Percentiles rank a stretch among this genome's conserved stretches.
phyloP scores from a whole-genome alignment of 352 stramenopile genomes.

The Globisporangium spinosum region DNA sequence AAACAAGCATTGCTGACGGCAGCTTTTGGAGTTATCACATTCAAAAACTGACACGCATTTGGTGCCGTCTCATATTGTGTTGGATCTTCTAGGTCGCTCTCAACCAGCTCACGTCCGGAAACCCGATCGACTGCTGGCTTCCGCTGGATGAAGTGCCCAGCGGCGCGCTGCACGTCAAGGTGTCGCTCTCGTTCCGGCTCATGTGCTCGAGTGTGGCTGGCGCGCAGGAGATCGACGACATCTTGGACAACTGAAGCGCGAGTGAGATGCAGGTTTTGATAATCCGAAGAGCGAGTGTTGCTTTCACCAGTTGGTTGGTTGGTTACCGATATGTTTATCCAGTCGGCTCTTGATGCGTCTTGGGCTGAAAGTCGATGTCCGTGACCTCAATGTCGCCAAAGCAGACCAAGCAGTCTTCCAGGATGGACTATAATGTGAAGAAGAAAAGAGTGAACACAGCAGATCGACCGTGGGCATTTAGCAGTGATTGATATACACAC shows the following conservation, averaged over 20 bases:
- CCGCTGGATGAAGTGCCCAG: slow-evolving; percentile 54
- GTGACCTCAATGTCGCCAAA: slow-evolving; percentile 46
- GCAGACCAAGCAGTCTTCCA: slow-evolving; percentile 43
- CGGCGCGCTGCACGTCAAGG: slow-evolving; percentile 50
- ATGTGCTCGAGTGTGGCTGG: slow-evolving; percentile 61
- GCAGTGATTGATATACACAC: not conserved
- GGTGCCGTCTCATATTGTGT: not conserved
- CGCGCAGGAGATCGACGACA: slow-evolving; percentile 23
- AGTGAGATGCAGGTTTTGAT: not conserved
- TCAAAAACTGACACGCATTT: not conserved
- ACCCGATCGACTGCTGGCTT: slow-evolving; percentile 69
- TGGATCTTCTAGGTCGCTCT: slow-evolving; percentile 39
- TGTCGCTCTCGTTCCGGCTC: slow-evolving; percentile 75
- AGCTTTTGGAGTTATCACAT: not conserved
- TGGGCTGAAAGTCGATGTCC: slow-evolving; percentile 17
- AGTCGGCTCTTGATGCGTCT: not conserved
- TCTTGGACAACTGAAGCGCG: slow-evolving; percentile 3
- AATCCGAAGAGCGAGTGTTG: not conserved
- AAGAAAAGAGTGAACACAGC: not conserved
- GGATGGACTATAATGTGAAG: slow-evolving; percentile 10
- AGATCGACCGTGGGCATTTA: not conserved
- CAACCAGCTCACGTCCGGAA: slow-evolving; percentile 45
- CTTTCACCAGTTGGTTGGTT: not conserved
- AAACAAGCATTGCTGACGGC: not conserved
- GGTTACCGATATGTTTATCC: not conserved